Evolutionary conservation across 768 basidiomycete species (phyloP).

Genomic region (Lactarius tabidus): DNA sequence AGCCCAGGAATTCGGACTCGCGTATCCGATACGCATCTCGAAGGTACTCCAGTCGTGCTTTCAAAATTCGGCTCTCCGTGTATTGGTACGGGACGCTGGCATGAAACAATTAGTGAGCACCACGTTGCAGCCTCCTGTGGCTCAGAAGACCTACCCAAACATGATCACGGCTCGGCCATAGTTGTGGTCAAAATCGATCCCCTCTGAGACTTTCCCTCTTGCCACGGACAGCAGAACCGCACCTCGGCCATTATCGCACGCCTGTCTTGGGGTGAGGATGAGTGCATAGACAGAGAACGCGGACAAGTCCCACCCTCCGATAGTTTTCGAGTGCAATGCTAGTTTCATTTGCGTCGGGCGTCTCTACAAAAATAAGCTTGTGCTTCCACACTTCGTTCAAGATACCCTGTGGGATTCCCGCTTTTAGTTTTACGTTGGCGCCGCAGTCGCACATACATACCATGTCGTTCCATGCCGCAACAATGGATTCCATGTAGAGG

Average conservation of each 20-base stretch:
- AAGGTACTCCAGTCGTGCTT: slow-evolving; percentile 94
- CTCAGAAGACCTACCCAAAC: slow-evolving; percentile 92
- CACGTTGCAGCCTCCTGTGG: not conserved
- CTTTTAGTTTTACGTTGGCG: not conserved
- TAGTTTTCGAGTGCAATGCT: slow-evolving; percentile 98
- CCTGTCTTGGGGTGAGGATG: slow-evolving; percentile 43
- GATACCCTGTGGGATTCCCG: slow-evolving; percentile 64
- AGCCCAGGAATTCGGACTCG: slow-evolving; percentile 97
- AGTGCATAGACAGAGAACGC: not conserved
- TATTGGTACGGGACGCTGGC: slow-evolving; percentile 92
- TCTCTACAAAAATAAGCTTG: slow-evolving; percentile 98
- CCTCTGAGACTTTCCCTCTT: slow-evolving; percentile 98
- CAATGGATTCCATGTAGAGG: slow-evolving; percentile 99
- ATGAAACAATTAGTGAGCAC: slow-evolving; percentile 1
- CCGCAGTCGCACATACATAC: slow-evolving; percentile 44
- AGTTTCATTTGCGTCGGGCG: slow-evolving; percentile 97
- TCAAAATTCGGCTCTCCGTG: slow-evolving; percentile 95
- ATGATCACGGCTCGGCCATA: slow-evolving; percentile 99
- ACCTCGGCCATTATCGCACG: slow-evolving; percentile 97
- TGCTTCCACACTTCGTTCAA: slow-evolving; percentile 99
- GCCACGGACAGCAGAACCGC: slow-evolving; percentile 96
- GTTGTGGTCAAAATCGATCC: slow-evolving; percentile 99
- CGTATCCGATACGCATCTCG: slow-evolving; percentile 98
- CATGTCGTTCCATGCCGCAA: slow-evolving; percentile 99
- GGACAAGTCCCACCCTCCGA: slow-evolving; percentile 57